A percentile compares a stretch with the other conserved stretches of the same genome.
phyloP scores from a whole-genome alignment of 2,329 filamentous ascomycete genomes.

The Fusarium tuaranense region DNA sequence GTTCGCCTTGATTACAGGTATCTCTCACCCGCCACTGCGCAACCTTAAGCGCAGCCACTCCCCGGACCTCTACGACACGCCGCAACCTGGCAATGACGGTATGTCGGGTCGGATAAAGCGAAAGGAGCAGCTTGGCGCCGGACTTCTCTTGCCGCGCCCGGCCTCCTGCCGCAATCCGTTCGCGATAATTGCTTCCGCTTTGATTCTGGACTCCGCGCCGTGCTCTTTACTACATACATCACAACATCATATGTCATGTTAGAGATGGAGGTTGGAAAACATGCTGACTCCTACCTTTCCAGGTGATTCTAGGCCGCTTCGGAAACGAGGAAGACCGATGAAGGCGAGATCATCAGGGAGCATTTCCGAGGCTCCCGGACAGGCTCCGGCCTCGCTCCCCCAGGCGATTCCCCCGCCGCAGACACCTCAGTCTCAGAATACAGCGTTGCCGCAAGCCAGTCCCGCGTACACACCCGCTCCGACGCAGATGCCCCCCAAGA shows the following conservation, averaged over 20 bases:
- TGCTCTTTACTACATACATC: conserved; percentile 33
- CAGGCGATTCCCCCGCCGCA: conserved; percentile 62
- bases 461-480: conserved; percentile 54
- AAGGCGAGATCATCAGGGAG: conserved; percentile 66
- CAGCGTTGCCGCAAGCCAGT: conserved; percentile 58
- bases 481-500: conserved; percentile 75
- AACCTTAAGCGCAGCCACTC: conserved; percentile 85
- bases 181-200: conserved; percentile 28
- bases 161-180: conserved; percentile 26
- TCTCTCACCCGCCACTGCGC: conserved; percentile 67
- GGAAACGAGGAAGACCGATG: conserved; percentile 71
- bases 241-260: neutral
- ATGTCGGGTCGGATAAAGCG: conserved; percentile 60
- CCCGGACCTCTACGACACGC: conserved; percentile 71
- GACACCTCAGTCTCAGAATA: conserved; percentile 65
- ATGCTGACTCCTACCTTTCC: conserved; percentile 45
- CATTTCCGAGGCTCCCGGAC: conserved; percentile 68
- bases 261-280: neutral
- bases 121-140: conserved; percentile 50
- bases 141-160: conserved; percentile 46
- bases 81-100: conserved; percentile 76
- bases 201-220: conserved; percentile 48
- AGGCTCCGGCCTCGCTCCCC: conserved; percentile 59
- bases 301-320: conserved; percentile 62
- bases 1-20: conserved; percentile 52